Evolutionary conservation across 1,284 basidiomycete species (phyloP), one percentile per base, ranked within the genome.

Genomic region (Fistulinella staudtii): DNA sequence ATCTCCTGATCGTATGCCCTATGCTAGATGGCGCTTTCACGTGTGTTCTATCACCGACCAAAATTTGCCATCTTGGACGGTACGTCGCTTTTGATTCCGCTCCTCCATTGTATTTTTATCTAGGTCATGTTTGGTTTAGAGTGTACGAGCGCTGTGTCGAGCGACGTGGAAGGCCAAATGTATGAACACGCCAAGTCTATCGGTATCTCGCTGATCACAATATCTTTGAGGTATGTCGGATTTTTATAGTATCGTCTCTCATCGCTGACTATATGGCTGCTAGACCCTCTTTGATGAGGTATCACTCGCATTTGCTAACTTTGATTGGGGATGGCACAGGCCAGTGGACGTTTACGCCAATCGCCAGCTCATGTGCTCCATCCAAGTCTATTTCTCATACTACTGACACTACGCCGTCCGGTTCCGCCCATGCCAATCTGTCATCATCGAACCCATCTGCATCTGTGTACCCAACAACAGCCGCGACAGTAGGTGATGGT

Each of bases 131-230:
- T 15, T 17, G 41, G 8, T 10, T 40, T 25, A 88, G 94, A 98
- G 64, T 95, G 92, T 67, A 97, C 94, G 5, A 93, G 89, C 51
- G 95, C 95, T 1, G 93, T 99, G 6, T 96, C 93, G 8, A 93
- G 90, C 45, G 95, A 98, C 60, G 93, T 97, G 17, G 94, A 97
- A 63, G 93, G 93, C 0, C 73, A 85, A 49, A 94, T 99, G 91
- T 98, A 97, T 69, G 88, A 95, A 60, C 84, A 91, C 54, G 89
- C 90, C 28, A 97, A 97, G 67, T 76, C 82, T n/a, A 69, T 93
- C 11, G 93, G 88, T 3, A 94, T 97, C 58, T 96, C 94, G 0
- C 76, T 99, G 36, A 88, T 98, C 53, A 95, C 93, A 5, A 91
- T 95, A 39, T 93, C 92, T 1, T 71, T 89, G 34, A 79, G 84